Conservation (phyloP, 352 stramenopile genomes). For the Globisporangium canariense region DNA sequence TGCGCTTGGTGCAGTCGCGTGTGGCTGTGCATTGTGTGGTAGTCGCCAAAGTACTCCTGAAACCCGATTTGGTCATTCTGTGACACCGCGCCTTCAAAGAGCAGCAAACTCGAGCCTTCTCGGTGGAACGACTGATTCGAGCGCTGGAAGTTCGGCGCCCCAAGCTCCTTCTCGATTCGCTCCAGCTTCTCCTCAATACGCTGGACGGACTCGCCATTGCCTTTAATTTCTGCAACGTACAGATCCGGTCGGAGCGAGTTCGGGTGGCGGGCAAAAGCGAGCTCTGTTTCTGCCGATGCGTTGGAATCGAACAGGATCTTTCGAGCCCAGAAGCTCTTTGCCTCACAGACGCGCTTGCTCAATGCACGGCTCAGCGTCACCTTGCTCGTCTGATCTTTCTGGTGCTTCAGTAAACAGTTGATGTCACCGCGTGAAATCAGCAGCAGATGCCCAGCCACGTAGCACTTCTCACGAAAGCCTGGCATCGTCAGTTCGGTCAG, state of each 20-base stretch:
- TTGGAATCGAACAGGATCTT: slow-evolving; percentile 63
- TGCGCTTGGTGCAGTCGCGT: slow-evolving; percentile 64
- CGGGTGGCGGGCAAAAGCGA: slow-evolving; percentile 42
- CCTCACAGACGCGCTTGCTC: slow-evolving; percentile 52
- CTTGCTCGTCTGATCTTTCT: slow-evolving; percentile 47
- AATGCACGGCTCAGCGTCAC: slow-evolving; percentile 74
- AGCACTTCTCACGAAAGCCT: slow-evolving; percentile 58
- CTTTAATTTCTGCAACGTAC: slow-evolving; percentile 66
- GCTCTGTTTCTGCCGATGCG: slow-evolving; percentile 28
- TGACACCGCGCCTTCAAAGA: slow-evolving; percentile 71
- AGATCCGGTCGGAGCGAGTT: slow-evolving; percentile 67
- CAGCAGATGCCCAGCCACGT: slow-evolving; percentile 61
- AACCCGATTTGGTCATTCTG: slow-evolving; percentile 68
- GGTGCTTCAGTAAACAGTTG: slow-evolving; percentile 44
- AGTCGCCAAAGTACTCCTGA: slow-evolving; percentile 57
- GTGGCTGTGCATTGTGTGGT: slow-evolving; percentile 52
- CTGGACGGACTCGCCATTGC: slow-evolving; percentile 55
- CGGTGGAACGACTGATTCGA: slow-evolving; percentile 53
- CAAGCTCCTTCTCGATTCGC: slow-evolving; percentile 63
- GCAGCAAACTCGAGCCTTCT: slow-evolving; percentile 54
- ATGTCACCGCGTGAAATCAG: slow-evolving; percentile 62
- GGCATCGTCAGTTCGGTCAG: slow-evolving; percentile 36
- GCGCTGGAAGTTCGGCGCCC: slow-evolving; percentile 35
- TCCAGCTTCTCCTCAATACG: slow-evolving; percentile 65
- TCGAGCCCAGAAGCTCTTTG: slow-evolving; percentile 58